These are phyloP conservation scores for Penicillium cinerascens DNA, from an alignment of 495 filamentous ascomycete genomes.

Conservation along the genomic window DNA sequence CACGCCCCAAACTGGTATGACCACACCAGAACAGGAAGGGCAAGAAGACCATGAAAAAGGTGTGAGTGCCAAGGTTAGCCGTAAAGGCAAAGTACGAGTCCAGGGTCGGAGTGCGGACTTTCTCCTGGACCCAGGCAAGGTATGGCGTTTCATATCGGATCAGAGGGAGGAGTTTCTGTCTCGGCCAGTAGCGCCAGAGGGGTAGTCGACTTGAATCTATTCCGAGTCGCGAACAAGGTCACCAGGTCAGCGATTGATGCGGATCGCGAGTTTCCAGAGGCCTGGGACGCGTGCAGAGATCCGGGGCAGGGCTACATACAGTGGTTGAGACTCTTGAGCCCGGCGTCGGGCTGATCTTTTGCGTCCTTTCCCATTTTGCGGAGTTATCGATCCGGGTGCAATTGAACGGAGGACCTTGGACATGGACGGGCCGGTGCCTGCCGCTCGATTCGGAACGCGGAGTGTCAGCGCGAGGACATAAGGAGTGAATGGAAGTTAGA, in stretches of 20 bases:
- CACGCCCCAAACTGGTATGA: constrained; percentile 73
- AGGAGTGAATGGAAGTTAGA: constrained; percentile 25
- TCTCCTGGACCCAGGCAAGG: constrained; percentile 78
- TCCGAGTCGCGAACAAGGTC: constrained; percentile 2
- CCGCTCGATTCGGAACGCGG: constrained; percentile 12
- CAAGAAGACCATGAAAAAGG: constrained; percentile 93
- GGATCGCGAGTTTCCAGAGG: background rate
- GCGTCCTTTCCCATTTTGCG: constrained; percentile 34
- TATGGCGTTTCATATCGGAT: constrained; percentile 95
- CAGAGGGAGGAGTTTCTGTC: constrained; percentile 77
- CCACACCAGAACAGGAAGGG: constrained; percentile 97
- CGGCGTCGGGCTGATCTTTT: constrained; percentile 60
- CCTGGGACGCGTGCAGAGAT: background rate
- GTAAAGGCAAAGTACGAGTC: constrained; percentile 96
- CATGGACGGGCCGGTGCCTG: constrained; percentile 25
- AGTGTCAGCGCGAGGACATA: constrained; percentile 21
- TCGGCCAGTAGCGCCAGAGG: constrained; percentile 81
- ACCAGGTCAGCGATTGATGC: constrained; percentile 6
- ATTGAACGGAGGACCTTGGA: constrained; percentile 24
- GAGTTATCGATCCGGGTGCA: constrained; percentile 22
- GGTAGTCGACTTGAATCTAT: constrained; percentile 81
- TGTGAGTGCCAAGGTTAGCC: constrained; percentile 96
- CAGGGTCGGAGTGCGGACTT: constrained; percentile 70
- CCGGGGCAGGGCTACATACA: constrained; percentile 50
- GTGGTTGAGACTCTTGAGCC: constrained; percentile 68